A percentile compares a stretch with the other conserved stretches of the same genome.
phyloP scores from a whole-genome alignment of 805 yeast species.

The Metschnikowia orientalis region DNA sequence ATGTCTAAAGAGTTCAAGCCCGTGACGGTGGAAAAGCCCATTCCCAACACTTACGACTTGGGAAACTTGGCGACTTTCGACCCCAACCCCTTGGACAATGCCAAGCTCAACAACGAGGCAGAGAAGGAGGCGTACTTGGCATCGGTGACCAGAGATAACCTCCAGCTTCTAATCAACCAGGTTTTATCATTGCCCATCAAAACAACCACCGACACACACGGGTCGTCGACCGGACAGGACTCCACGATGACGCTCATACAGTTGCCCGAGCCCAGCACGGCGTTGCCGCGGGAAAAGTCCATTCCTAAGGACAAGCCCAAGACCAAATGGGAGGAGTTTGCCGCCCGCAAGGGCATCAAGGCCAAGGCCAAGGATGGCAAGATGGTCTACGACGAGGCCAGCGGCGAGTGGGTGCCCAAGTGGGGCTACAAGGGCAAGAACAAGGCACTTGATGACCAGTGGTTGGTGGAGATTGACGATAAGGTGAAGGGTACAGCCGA shows the following conservation, averaged over 20 bases:
- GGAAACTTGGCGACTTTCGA: constrained; percentile 92
- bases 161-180: constrained; percentile 87
- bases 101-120: constrained; percentile 49
- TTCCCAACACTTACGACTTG: constrained; percentile 83
- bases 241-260: constrained; percentile 77
- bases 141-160: constrained; percentile 79
- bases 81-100: constrained; percentile 74
- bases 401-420: constrained; percentile 94
- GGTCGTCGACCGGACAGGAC: constrained; percentile 55
- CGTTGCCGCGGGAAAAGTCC: constrained; percentile 91
- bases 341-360: constrained; percentile 90
- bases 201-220: constrained; percentile 72
- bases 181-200: constrained; percentile 83
- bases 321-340: constrained; percentile 96
- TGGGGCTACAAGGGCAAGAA: constrained; percentile 98
- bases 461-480: constrained; percentile 94
- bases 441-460: constrained; percentile 80
- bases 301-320: constrained; percentile 88
- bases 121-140: constrained; percentile 62
- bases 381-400: constrained; percentile 81
- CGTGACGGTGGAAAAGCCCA: constrained; percentile 84
- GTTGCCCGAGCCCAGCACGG: constrained; percentile 79
- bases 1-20: constrained; percentile 46
- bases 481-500: constrained; percentile 47
- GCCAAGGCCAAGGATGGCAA: constrained; percentile 88